Base-by-base conservation (phyloP, 2,329 filamentous ascomycete species). In the Niveomyces coronatus region DNA sequence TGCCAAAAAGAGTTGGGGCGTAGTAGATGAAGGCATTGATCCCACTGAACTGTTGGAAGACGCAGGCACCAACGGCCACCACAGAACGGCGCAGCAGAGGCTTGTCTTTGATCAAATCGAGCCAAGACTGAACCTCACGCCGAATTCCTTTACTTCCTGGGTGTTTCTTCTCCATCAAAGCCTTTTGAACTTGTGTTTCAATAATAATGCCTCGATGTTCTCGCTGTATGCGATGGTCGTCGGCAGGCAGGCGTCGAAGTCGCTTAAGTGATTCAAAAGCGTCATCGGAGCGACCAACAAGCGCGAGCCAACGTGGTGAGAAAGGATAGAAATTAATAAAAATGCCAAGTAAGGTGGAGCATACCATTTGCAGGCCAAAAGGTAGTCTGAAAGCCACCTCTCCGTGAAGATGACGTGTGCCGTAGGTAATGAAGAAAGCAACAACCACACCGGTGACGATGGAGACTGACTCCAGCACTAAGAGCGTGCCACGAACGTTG, bases 1-100 rank as follows among this genome's bases (percentile, higher is more conserved):
- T 63, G 40, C 59, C 58, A 56, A 78, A 79, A 40, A 79, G 74
- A 23, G 67, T 64, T 0, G 74, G 74, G 0, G 69, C 68, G 45
- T 76, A 76, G 56, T 75, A 76, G 48, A 74, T 67, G 26, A 71
- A 61, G 1, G 62, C 62, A 39, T 65, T 65, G 13, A 61, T 54
- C 3, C 52, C 52, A 22, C 33, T 56, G 31, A 71, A 68, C 44
- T 73, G 70, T 40, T 76, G 71, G 50, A 76, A 77, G 48, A 76
- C 76, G 61, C 71, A 69, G 11, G 77, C 48, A 1, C 63, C 60
- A 6, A 67, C 53, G 16, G 70, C 74, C 14, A 76, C 71, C 1
- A 54, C 46, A 60, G 67, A 74, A 1, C 60, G 58, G 0, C 59
- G 62, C 6, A 74, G 18, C 43, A 74, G 70, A 3, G 70, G 56